Conservation (phyloP, 225 moss, liverwort and hornwort species). For the Antitrichia curtipendula region DNA sequence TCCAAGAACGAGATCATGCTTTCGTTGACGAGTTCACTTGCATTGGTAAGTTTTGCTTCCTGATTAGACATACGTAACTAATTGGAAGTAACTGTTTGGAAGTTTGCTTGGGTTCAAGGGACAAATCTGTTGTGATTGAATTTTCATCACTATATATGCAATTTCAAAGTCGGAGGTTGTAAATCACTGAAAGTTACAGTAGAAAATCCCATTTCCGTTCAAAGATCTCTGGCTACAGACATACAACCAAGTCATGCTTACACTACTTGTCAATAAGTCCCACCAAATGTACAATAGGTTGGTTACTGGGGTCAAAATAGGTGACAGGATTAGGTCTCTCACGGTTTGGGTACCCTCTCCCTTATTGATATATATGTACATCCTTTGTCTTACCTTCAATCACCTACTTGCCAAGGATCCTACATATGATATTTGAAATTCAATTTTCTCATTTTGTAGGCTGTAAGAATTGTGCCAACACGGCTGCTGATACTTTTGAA, state of each 20-base stretch:
- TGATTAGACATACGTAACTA: neutral
- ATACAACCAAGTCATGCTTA: neutral
- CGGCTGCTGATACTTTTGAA: conserved; percentile 66
- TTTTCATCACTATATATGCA: neutral
- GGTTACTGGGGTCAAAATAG: neutral
- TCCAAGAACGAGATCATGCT: conserved; percentile 52
- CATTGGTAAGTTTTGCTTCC: conserved; percentile 40
- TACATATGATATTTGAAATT: neutral
- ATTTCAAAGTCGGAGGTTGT: neutral
- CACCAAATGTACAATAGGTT: neutral
- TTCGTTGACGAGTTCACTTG: conserved; percentile 97
- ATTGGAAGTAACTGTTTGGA: neutral
- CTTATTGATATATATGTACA: neutral
- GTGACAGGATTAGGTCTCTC: neutral
- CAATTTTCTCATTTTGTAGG: conserved; percentile 19
- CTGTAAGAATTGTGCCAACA: conserved; percentile 90
- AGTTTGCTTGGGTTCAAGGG: neutral
- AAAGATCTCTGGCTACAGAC: neutral
- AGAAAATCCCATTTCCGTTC: neutral
- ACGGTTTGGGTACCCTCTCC: neutral
- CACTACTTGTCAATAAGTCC: neutral
- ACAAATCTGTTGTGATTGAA: neutral
- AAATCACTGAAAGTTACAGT: neutral
- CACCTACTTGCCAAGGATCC: neutral
- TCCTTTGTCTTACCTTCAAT: neutral